Base-by-base conservation (phyloP, 2,329 filamentous ascomycete species). In the Fusarium sp. region DNA sequence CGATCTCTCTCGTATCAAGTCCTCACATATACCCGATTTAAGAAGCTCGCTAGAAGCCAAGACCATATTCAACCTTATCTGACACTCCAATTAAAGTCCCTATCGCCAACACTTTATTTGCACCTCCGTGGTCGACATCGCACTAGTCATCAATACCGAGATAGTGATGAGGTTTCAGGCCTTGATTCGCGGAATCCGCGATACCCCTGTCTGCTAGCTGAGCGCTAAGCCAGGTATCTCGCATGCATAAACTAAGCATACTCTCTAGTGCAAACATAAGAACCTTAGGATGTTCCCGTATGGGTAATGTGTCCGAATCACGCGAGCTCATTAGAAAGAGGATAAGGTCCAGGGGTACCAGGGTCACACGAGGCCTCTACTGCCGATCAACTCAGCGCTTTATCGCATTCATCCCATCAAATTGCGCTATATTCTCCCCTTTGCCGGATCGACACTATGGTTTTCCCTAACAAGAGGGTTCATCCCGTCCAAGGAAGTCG, bases 191-290 rank as follows among this genome's bases (percentile, higher is more conserved):
- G 66, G 67, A 66, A 66, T 57, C 33, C 26, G n/a, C 8, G 31
- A 18, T 38, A 63, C 41, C 60, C 60, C 45, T 48, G 67, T 36
- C 47, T 33, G 10, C 28, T 52, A 66, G 59, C n/a, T 28, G 41
- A 39, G 31, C 66, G 66, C 67, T 66, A 70, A 55, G 33, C 47
- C 20, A 59, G 47, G 66, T 42, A 44, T 59, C 36, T 15, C 24
- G 66, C 67, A 66, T 66, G 67, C 67, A 70, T 70, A 70, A 70
- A 66, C 44, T 47, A 70, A 70, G 67, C 67, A 70, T 70, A 70
- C 47, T 54, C 41, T 39, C n/a, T 70, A 70, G 66, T 60, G 35
- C 41, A 58, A 47, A 70, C 67, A 70, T 70, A 70, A 70, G 67
- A 49, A 59, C 67, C 67, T 70, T 41, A 18, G 49, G 18, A 70